Evolutionary conservation across 1,139 yeast genomes (phyloP).

Genomic region (Yamadazyma triangularis): DNA sequence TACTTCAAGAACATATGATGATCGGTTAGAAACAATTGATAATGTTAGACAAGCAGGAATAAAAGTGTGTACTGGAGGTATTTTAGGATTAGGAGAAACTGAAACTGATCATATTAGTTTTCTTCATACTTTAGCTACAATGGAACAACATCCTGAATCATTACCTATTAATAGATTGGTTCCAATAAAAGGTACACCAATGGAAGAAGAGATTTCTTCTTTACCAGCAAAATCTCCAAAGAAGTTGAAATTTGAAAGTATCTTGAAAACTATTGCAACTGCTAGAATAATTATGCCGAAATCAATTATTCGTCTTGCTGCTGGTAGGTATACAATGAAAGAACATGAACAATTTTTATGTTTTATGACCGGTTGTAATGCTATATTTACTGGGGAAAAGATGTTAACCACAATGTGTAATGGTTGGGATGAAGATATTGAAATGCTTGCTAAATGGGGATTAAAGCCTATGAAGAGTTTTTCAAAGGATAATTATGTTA

Average conservation of each 20-base stretch:
- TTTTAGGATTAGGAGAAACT: conserved; percentile 74
- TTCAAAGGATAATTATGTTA: conserved; percentile 3
- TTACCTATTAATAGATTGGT: conserved; percentile 76
- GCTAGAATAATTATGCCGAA: conserved; percentile 73
- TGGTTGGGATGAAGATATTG: conserved; percentile 80
- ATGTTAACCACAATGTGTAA: conserved; percentile 83
- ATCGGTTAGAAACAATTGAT: conserved; percentile 59
- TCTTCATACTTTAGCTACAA: conserved; percentile 59
- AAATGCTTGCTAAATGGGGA: conserved; percentile 69
- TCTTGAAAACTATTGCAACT: conserved; percentile 68
- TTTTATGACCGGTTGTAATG: conserved; percentile 76
- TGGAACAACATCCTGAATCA: conserved; percentile 72
- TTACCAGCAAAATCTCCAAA: conserved; percentile 22
- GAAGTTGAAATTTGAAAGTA: conserved; percentile 53
- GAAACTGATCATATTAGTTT: conserved; percentile 68
- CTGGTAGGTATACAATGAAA: conserved; percentile 79
- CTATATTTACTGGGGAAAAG: conserved; percentile 75
- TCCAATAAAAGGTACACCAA: conserved; percentile 78
- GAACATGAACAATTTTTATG: conserved; percentile 73
- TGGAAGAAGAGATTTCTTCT: conserved; percentile 46
- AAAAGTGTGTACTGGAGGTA: conserved; percentile 76
- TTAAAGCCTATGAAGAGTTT: conserved; percentile 63
- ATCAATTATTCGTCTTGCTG: conserved; percentile 69
- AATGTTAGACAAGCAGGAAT: conserved; percentile 66
- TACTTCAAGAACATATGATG: conserved; percentile 67